These are phyloP conservation scores for Pyrrhoderma noxium DNA, from an alignment of 1,284 basidiomycete genomes.

Conservation along the genomic window DNA sequence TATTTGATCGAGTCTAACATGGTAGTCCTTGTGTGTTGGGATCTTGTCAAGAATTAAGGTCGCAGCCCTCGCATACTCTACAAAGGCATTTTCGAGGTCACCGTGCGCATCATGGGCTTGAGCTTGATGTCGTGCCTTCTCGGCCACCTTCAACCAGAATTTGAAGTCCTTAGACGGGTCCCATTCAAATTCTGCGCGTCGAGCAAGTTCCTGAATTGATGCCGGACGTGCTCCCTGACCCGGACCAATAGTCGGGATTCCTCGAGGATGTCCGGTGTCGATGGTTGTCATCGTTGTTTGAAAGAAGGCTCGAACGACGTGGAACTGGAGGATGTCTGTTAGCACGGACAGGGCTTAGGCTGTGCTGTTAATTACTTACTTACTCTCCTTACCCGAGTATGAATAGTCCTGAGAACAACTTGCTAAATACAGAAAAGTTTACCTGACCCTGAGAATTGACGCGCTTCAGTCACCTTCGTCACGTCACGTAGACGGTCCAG, in stretches of 20 bases:
- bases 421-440: no score
- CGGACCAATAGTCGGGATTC: background rate
- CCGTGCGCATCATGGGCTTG: constrained; percentile 21
- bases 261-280: background rate
- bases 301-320: background rate
- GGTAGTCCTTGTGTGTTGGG: constrained; percentile 33
- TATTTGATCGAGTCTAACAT: constrained; percentile 26
- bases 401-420: no score
- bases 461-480: background rate
- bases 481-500: background rate
- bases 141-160: constrained; percentile 31
- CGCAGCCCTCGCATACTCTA: constrained; percentile 35
- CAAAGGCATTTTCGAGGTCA: constrained; percentile 28
- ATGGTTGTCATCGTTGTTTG: background rate
- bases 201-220: constrained; percentile 32
- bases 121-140: constrained; percentile 20
- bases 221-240: constrained; percentile 20
- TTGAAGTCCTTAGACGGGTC: constrained; percentile 31
- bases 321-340: no score
- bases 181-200: constrained; percentile 28
- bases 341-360: no score
- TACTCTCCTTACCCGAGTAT: no score
- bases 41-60: constrained; percentile 38
- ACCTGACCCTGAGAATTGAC: no score
- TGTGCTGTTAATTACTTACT: no score